Conservation (phyloP, 1,284 basidiomycete species). For the Volvariella surrecta region DNA sequence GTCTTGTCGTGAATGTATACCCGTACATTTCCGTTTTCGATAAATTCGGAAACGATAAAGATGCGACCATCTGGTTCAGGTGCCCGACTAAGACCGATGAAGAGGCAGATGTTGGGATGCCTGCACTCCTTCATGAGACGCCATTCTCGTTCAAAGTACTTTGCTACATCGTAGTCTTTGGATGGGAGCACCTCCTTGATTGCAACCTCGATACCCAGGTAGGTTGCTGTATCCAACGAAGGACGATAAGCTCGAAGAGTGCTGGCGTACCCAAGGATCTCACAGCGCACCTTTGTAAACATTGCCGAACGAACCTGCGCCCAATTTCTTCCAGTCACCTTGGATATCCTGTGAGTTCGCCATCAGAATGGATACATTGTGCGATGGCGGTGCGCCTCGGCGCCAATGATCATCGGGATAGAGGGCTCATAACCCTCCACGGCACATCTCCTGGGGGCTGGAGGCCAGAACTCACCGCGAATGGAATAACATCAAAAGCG, state of each 20-base stretch:
- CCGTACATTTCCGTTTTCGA: conserved; percentile 84
- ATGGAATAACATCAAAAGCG: conserved; percentile 80
- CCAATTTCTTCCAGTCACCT: conserved; percentile 82
- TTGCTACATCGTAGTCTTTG: conserved; percentile 86
- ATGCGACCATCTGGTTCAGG: conserved; percentile 78
- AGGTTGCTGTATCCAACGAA: conserved; percentile 47
- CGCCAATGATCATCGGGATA: no score
- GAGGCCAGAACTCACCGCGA: conserved; percentile 39
- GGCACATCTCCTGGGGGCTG: background rate
- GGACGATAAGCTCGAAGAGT: background rate
- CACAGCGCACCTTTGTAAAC: conserved; percentile 79
- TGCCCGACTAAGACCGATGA: conserved; percentile 87
- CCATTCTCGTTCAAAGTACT: conserved; percentile 98
- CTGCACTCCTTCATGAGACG: conserved; percentile 80
- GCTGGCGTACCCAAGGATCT: no score
- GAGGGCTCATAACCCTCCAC: background rate
- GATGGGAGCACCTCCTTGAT: conserved; percentile 94
- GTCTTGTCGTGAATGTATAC: conserved; percentile 76
- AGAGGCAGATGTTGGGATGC: conserved; percentile 91
- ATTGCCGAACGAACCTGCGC: conserved; percentile 87
- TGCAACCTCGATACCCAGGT: conserved; percentile 92
- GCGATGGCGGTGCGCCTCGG: background rate
- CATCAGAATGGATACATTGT: background rate
- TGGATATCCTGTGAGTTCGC: conserved; percentile 62
- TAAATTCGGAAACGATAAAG: conserved; percentile 86